A percentile compares a stretch with the other conserved stretches of the same genome.
These are phyloP conservation scores for Penicillium sp. DNA, from an alignment of 2,329 filamentous ascomycete genomes.

Conservation along the genomic window DNA sequence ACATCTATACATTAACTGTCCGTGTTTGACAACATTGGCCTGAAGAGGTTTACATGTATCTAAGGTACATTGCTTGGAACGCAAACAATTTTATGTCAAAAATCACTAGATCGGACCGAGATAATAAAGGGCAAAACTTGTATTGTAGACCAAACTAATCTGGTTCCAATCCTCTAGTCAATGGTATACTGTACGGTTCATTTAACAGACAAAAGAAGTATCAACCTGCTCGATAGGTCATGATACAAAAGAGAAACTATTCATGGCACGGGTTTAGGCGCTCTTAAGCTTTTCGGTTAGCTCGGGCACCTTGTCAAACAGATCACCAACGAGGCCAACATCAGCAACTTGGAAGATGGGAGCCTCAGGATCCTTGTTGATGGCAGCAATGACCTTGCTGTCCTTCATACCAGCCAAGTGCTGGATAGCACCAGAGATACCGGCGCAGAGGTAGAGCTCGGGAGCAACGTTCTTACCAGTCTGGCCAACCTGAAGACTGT, in stretches of 20 bases:
- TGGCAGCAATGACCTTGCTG: slow-evolving; percentile 97
- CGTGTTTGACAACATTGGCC: background rate
- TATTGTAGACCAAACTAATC: slow-evolving; percentile 6
- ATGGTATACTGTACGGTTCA: slow-evolving; percentile 22
- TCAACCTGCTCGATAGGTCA: slow-evolving; percentile 16
- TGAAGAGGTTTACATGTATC: background rate
- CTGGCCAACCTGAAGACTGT: slow-evolving; percentile 96
- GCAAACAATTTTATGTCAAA: no score
- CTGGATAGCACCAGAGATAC: slow-evolving; percentile 96
- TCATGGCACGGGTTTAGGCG: slow-evolving; percentile 14
- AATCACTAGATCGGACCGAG: background rate
- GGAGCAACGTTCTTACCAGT: slow-evolving; percentile 98
- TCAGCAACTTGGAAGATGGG: slow-evolving; percentile 98
- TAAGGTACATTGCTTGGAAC: background rate
- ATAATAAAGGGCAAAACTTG: background rate
- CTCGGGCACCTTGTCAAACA: slow-evolving; percentile 95
- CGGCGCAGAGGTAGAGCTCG: slow-evolving; percentile 89
- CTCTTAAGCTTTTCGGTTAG: slow-evolving; percentile 90
- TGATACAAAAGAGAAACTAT: slow-evolving; percentile 22
- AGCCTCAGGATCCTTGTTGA: slow-evolving; percentile 96
- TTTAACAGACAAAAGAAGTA: slow-evolving; percentile 11
- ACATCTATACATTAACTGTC: no score
- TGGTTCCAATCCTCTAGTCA: slow-evolving; percentile 12
- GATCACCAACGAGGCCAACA: slow-evolving; percentile 88
- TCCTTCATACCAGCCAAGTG: slow-evolving; percentile 99